Percentiles rank a stretch among this genome's conserved stretches.
These are phyloP conservation scores for Paraconiothyrium brasiliense DNA, from an alignment of 2,329 filamentous ascomycete species.

Conservation along the genomic window DNA sequence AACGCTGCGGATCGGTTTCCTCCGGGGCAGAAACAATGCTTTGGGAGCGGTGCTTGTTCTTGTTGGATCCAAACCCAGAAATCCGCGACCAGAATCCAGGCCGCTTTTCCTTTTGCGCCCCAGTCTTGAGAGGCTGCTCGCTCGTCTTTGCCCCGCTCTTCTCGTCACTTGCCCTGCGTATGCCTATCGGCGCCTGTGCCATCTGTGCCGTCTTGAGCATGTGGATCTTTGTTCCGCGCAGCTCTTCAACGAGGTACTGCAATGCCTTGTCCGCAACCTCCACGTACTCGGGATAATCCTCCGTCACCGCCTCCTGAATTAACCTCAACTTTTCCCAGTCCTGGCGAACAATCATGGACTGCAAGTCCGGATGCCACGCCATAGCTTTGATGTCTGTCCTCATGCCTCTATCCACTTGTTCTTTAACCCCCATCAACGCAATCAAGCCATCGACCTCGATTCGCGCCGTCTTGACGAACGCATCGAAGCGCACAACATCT, in stretches of 20 bases:
- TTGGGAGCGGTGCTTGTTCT: constrained; percentile 32
- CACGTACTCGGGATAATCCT: constrained; percentile 57
- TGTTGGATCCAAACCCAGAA: constrained; percentile 36
- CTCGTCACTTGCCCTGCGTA: neutral
- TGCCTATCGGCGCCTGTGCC: constrained; percentile 17
- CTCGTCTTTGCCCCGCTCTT: constrained; percentile 1
- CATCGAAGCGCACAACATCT: constrained; percentile 52
- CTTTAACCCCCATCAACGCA: constrained; percentile 53
- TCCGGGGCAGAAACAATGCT: constrained; percentile 27
- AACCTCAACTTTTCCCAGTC: constrained; percentile 55
- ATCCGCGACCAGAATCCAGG: constrained; percentile 43
- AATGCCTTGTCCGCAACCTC: constrained; percentile 54
- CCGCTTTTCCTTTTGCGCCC: constrained; percentile 41
- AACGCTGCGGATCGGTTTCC: constrained; percentile 36
- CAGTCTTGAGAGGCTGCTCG: constrained; percentile 15
- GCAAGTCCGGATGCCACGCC: constrained; percentile 59
- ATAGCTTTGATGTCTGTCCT: constrained; percentile 57
- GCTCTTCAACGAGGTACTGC: constrained; percentile 53
- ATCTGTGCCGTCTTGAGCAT: constrained; percentile 29
- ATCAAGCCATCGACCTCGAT: constrained; percentile 57
- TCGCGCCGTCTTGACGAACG: constrained; percentile 52
- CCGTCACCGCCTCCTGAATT: constrained; percentile 54
- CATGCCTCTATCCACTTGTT: constrained; percentile 55
- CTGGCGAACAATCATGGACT: constrained; percentile 38
- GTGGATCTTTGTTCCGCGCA: constrained; percentile 37